Percentiles rank a stretch among this genome's conserved stretches.
These are phyloP conservation scores for Domatiomyces globalis DNA, from an alignment of 2,329 filamentous ascomycete genomes.

Conservation along the genomic window DNA sequence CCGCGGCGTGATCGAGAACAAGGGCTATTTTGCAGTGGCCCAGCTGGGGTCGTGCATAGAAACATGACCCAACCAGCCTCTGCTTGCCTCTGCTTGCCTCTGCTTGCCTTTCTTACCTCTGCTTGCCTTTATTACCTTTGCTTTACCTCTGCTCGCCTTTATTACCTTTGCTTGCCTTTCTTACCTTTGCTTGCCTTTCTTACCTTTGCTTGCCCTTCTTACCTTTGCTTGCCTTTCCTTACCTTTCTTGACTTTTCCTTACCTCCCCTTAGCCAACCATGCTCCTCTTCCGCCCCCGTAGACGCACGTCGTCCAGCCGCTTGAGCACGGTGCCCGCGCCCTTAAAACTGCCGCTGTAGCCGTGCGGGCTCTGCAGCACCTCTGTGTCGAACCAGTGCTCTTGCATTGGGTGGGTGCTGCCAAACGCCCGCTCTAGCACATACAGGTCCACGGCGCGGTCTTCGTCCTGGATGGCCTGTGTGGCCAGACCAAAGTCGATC, in stretches of 20 bases:
- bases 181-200: background rate
- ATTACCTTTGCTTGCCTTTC: background rate
- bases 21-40: constrained; percentile 88
- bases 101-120: constrained; percentile 7
- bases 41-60: constrained; percentile 43
- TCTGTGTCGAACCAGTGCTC: constrained; percentile 56
- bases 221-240: background rate
- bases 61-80: constrained; percentile 1
- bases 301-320: constrained; percentile 77
- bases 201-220: constrained; percentile 8
- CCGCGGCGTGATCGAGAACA: constrained; percentile 91
- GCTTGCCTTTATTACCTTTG: background rate
- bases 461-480: constrained; percentile 68
- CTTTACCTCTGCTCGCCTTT: background rate
- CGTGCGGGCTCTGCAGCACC: constrained; percentile 43
- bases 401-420: constrained; percentile 79
- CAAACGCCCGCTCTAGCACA: constrained; percentile 86
- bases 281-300: constrained; percentile 89
- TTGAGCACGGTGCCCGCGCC: constrained; percentile 60
- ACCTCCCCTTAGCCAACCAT: constrained; percentile 60
- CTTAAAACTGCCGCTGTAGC: constrained; percentile 62
- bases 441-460: constrained; percentile 93
- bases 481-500: constrained; percentile 88
- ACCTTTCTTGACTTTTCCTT: background rate
- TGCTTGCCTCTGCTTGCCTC: background rate